Evolutionary conservation across 495 filamentous ascomycete species (phyloP), one percentile per base, ranked within the genome.

Genomic region (Aspergillus funiculosus): DNA sequence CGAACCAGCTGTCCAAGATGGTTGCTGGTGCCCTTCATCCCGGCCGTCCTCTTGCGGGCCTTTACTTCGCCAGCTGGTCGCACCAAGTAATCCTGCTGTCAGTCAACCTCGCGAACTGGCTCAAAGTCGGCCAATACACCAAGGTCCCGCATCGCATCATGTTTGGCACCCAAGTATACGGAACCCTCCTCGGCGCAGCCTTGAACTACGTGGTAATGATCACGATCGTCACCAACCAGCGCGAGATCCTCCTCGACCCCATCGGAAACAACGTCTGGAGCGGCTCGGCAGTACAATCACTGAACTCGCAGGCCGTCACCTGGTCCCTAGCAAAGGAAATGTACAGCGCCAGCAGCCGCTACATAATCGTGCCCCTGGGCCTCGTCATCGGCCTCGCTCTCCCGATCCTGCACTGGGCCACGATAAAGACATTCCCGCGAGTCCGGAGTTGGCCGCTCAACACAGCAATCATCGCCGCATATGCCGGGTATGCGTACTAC

Each of bases 131-230:
- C 22, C 57, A 68, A 53, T 68, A 68, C 29, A 64, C 66, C 41
- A 76, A 77, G 43, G 65, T 77, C 0, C 71, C 74, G 5, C 69
- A 66, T 2, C 63, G 62, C 0, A 43, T 56, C 24, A 72, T 73
- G 52, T 75, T 76, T 49, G 35, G 58, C 0, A 63, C 62, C 15
- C 73, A 76, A 31, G 59, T 77, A 5, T 57, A 64, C 13, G 73
- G 73, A 19, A 63, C 60, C 14, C 24, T 75, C 4, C 59, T 77
- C 21, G 73, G 73, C n/a, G 70, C 63, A 1, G 54, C 64, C 18
- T 53, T 76, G 43, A 73, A 73, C 58, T 76, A 71, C 46, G 61
- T 64, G n/a, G 62, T 76, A 34, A 75, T 75, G 71, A 66, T 60
- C 35, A 59, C 56, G 1, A 71, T 74, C 29, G 63, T 72, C 2